Evolutionary conservation across 2,329 filamentous ascomycete species (phyloP).

Genomic region (Diaporthe caulivora): DNA sequence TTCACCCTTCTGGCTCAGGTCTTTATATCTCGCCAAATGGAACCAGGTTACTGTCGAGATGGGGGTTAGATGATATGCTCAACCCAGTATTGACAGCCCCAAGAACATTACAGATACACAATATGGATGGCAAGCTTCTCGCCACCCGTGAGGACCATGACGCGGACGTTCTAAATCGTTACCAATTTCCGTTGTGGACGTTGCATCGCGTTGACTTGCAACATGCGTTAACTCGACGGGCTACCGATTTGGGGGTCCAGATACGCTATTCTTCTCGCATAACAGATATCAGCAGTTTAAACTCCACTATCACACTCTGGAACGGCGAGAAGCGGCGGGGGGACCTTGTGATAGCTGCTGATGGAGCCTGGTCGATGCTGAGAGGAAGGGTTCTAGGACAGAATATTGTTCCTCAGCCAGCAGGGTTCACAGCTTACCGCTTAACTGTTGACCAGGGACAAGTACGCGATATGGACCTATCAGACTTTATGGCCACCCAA

Average conservation of each 20-base stretch:
- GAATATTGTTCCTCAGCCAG: background rate
- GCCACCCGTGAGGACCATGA: background rate
- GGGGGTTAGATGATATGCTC: background rate
- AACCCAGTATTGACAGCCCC: background rate
- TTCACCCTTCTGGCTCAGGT: slow-evolving; percentile 11
- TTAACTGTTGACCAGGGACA: background rate
- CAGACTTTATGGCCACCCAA: background rate
- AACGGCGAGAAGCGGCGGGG: background rate
- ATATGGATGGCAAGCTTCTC: background rate
- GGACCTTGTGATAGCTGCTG: slow-evolving; percentile 9
- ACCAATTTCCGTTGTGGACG: slow-evolving; percentile 1
- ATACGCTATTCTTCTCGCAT: slow-evolving; percentile 6
- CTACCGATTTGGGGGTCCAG: background rate
- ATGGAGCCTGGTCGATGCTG: slow-evolving; percentile 10
- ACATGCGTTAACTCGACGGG: background rate
- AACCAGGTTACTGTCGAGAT: background rate
- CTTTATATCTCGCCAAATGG: background rate
- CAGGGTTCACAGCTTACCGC: background rate
- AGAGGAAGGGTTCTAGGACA: background rate
- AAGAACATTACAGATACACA: background rate
- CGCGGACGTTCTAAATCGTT: background rate
- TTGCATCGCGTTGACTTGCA: slow-evolving; percentile 16
- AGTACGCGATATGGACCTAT: background rate
- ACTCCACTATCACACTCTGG: background rate
- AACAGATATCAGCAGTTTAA: background rate